Evolutionary conservation across 148 eudicot genomes (phyloP).

Genomic region (Dianthus caryophyllus): DNA sequence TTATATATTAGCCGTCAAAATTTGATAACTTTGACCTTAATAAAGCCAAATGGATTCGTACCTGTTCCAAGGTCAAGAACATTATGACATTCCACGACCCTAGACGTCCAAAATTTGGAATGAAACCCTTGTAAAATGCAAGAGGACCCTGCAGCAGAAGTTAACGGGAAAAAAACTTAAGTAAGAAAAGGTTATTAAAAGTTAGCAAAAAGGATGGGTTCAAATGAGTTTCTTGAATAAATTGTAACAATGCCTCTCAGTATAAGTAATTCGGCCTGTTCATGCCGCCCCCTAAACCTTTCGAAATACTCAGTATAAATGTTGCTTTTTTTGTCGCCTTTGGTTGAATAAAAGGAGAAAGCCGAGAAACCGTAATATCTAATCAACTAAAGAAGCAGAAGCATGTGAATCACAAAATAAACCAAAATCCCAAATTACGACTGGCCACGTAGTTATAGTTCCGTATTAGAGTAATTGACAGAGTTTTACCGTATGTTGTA

Average conservation of each 20-base stretch:
- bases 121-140: constrained; percentile 92
- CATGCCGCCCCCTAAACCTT: no score
- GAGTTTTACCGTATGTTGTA: background rate
- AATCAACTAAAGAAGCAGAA: background rate
- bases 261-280: no score
- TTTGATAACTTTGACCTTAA: no score
- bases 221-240: background rate
- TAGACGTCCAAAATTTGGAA: constrained; percentile 89
- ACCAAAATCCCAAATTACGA: background rate
- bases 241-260: background rate
- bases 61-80: constrained; percentile 99
- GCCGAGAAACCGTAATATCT: background rate
- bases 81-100: constrained; percentile 99
- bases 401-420: background rate
- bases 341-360: background rate
- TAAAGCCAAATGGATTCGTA: constrained; percentile 21
- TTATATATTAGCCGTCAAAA: no score
- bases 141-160: constrained; percentile 82
- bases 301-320: no score
- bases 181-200: background rate
- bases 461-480: background rate
- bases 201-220: background rate
- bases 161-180: background rate
- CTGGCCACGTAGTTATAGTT: background rate
- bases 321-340: no score